Percentiles rank a stretch among this genome's conserved stretches.
These are phyloP conservation scores for Exserohilum rostratum DNA, from an alignment of 2,329 filamentous ascomycete genomes.

Conservation along the genomic window DNA sequence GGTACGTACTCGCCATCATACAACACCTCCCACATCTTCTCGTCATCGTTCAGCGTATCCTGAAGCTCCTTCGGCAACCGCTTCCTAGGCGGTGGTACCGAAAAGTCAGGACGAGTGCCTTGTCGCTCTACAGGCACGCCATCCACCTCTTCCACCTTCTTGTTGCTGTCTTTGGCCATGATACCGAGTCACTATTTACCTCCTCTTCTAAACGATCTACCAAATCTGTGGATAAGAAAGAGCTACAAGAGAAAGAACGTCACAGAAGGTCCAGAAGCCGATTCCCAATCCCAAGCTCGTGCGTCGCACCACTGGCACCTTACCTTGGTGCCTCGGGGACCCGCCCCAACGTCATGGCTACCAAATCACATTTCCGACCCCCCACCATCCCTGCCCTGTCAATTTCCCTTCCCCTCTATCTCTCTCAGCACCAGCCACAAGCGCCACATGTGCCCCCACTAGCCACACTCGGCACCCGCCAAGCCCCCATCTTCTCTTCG, in stretches of 20 bases:
- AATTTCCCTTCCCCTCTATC: too few species aligned
- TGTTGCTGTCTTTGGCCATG: conserved; percentile 49
- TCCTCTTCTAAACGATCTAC: neutral
- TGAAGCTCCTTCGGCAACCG: conserved; percentile 62
- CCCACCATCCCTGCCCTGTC: neutral
- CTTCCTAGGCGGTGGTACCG: conserved; percentile 55
- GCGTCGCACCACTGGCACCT: neutral
- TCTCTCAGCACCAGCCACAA: neutral
- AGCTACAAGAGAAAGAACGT: neutral
- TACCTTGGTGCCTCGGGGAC: neutral
- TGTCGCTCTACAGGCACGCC: conserved; percentile 51
- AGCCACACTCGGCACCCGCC: conserved; percentile 13
- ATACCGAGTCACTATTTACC: neutral
- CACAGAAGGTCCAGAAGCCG: neutral
- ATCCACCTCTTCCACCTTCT: conserved; percentile 33
- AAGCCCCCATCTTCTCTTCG: conserved; percentile 25
- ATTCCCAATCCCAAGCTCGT: neutral
- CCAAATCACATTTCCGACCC: neutral
- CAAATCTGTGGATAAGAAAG: neutral
- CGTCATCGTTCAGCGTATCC: conserved; percentile 65
- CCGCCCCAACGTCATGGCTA: conserved; percentile 15
- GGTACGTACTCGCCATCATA: conserved; percentile 76
- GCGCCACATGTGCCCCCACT: conserved; percentile 1
- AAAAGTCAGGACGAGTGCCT: conserved; percentile 56
- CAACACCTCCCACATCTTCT: conserved; percentile 77